Conservation (phyloP, 2,329 filamentous ascomycete species). For the Orbilia javanica region DNA sequence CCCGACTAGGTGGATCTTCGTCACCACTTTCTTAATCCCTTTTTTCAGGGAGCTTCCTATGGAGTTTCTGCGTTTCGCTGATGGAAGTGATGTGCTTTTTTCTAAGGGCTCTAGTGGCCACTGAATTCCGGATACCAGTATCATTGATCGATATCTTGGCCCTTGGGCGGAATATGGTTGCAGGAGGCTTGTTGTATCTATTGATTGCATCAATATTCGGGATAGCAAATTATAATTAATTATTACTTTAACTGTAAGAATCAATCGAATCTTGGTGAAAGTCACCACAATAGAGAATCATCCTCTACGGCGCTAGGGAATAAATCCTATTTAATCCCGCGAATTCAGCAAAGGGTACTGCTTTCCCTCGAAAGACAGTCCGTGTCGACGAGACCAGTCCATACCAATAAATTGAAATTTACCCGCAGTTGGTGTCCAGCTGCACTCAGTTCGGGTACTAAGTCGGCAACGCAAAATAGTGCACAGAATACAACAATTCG, state of each 20-base stretch:
- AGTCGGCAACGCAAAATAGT: background rate
- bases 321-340: background rate
- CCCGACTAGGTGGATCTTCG: background rate
- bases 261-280: background rate
- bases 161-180: background rate
- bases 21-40: background rate
- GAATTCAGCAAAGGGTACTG: background rate
- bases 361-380: too few relatives aligned
- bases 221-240: too few relatives aligned
- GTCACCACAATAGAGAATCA: background rate
- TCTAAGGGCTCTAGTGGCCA: background rate
- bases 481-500: background rate
- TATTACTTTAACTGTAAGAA: too few relatives aligned
- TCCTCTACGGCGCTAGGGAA: background rate
- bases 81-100: background rate
- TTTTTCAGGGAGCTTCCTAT: background rate
- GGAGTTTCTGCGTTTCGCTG: background rate
- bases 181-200: background rate
- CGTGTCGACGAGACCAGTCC: background rate
- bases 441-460: background rate
- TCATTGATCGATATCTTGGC: background rate
- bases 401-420: background rate
- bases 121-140: background rate
- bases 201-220: background rate
- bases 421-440: background rate